These are phyloP conservation scores for Linum usitatissimum DNA, from an alignment of 345 rosid genomes.

Conservation along the genomic window DNA sequence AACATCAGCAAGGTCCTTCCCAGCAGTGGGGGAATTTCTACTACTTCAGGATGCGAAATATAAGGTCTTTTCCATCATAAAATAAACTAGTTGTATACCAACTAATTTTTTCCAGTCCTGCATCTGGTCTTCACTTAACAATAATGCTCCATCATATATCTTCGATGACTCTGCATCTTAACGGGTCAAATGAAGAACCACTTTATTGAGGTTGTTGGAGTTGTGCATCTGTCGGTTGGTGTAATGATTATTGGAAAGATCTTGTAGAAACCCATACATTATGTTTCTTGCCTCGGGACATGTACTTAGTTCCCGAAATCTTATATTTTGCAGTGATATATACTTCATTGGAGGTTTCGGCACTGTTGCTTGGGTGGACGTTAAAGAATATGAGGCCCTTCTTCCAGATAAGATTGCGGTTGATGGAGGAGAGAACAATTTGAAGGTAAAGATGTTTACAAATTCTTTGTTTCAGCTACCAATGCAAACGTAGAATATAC, in stretches of 20 bases:
- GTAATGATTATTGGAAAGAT: no score
- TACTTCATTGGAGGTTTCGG: conserved; percentile 99
- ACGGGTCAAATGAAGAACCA: background rate
- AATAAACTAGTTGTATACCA: background rate
- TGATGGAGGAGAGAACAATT: conserved; percentile 85
- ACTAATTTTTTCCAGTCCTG: background rate
- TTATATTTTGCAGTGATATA: conserved; percentile 48
- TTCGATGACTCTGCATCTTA: background rate
- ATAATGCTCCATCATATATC: no score
- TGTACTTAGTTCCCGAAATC: background rate
- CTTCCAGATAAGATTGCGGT: conserved; percentile 91
- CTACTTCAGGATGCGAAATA: conserved; percentile 87
- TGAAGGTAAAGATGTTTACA: conserved; percentile 40
- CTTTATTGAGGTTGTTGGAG: background rate
- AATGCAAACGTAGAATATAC: background rate
- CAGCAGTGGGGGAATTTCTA: conserved; percentile 97
- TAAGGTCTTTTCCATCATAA: conserved; percentile 44
- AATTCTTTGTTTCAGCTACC: background rate
- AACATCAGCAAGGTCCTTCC: conserved; percentile 86
- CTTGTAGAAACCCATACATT: background rate
- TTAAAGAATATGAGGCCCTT: conserved; percentile 67
- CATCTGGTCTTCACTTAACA: no score
- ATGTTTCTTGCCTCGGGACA: background rate
- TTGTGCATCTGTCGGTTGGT: background rate
- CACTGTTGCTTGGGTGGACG: conserved; percentile 96